Evolutionary conservation across 371 early-diverging fungal genomes (phyloP), one percentile per base, ranked within the genome.

Genomic region (Syncephalis plumigaleata): DNA sequence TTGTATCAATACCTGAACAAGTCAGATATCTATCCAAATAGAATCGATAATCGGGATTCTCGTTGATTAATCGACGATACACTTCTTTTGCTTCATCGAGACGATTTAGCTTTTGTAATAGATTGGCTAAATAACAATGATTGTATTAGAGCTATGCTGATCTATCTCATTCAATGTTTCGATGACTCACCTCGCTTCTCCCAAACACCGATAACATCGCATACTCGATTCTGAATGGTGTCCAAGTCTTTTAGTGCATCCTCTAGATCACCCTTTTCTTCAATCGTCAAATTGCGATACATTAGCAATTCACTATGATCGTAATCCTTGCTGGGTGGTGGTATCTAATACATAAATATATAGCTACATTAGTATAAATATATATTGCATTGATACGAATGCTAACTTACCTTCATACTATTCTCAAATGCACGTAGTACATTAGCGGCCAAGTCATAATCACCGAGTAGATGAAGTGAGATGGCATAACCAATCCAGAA

Each of bases 401-500:
- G n/a, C 17, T 27, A 13, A 13, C 46, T 4, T 64, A 79, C 82
- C 68, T 75, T 77, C 54, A 80, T 55, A 18, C 77, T 72, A 20
- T 78, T 81, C 55, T 81, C 79, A 53, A 76, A 83, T 2, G 73
- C 60, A 9, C 64, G 60, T 46, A 88, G 59, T 3, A 86, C 75
- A 44, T 77, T 72, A 52, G 83, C 53, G 4, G 87, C 88, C 20
- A 66, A 65, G 22, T 85, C 84, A 42, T 74, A 77, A 36, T 82
- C 76, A 40, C 75, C 75, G 18, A 78, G 65, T 53, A 93, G 56
- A 46, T 90, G 88, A 57, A 89, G 86, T 2, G 88, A 76, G 36
- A 88, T 65, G 2, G 91, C 89, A 45, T 91, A 68, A 2, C 86
- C 83, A 23, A 91, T 65, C 92, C 92, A 92, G 54, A 75, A 80